These are phyloP conservation scores for Cupressus sempervirens DNA, from an alignment of 75 land plant species.

Conservation along the genomic window DNA sequence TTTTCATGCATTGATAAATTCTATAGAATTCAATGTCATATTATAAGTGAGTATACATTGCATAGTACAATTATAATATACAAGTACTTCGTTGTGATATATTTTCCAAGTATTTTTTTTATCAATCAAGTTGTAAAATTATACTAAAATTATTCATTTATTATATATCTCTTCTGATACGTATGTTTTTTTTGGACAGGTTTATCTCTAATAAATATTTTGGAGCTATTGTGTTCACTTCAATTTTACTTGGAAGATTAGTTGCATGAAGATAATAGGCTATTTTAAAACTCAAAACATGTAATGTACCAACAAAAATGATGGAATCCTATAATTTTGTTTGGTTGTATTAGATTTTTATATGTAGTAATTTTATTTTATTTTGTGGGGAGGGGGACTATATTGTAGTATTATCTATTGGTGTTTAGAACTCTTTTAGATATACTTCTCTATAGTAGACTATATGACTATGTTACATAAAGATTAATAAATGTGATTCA, in stretches of 20 bases:
- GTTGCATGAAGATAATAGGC: slow-evolving; percentile 13
- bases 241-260: slow-evolving; percentile 60
- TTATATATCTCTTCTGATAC: not conserved
- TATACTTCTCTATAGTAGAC: no score
- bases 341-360: not conserved
- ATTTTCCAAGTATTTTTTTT: no score
- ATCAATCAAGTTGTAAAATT: no score
- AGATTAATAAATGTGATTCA: no score
- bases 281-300: not conserved
- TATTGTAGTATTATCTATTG: no score
- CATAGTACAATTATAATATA: no score
- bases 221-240: slow-evolving; percentile 73
- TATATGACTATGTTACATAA: no score
- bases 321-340: not conserved
- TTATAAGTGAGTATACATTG: no score
- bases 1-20: no score
- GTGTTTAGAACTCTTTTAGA: no score
- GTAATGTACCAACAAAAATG: not conserved
- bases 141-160: not conserved
- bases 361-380: not conserved
- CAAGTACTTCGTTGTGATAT: no score
- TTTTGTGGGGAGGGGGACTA: not conserved
- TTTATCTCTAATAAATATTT: slow-evolving; percentile 94
- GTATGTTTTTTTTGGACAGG: slow-evolving; percentile 38
- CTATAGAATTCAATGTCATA: no score